phyloP scores from a whole-genome alignment of 371 early-diverging fungal genomes.

The Mortierella sp. region DNA sequence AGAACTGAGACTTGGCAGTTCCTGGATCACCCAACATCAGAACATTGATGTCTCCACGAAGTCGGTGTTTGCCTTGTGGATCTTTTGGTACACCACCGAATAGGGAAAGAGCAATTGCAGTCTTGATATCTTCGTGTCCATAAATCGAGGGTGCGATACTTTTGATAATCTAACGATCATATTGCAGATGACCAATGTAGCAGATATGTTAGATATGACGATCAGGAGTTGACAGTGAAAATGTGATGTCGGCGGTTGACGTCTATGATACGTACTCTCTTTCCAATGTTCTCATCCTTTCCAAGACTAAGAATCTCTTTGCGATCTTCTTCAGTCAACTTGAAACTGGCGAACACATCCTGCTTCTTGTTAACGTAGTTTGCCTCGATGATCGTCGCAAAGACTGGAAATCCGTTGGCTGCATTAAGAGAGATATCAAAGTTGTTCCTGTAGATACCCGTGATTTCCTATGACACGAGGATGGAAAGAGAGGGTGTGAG shows the following conservation, averaged over 20 bases:
- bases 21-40: slow-evolving; percentile 99
- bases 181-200: no score
- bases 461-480: slow-evolving; percentile 76
- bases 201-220: no score
- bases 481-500: no score
- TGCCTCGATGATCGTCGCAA: slow-evolving; percentile 97
- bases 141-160: slow-evolving; percentile 98
- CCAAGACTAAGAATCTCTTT: slow-evolving; percentile 83
- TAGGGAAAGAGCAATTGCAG: slow-evolving; percentile 95
- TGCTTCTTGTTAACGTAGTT: slow-evolving; percentile 91
- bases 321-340: slow-evolving; percentile 94
- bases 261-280: slow-evolving; percentile 65
- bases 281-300: slow-evolving; percentile 84
- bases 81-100: slow-evolving; percentile 99
- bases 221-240: no score
- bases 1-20: slow-evolving; percentile 98
- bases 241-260: background rate
- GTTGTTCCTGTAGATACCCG: slow-evolving; percentile 98
- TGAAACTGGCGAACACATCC: slow-evolving; percentile 86
- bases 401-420: slow-evolving; percentile 98
- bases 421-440: slow-evolving; percentile 91
- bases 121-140: slow-evolving; percentile 98
- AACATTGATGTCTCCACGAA: slow-evolving; percentile 99
- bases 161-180: slow-evolving; percentile 86
- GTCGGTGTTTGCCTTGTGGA: slow-evolving; percentile 94